Evolutionary conservation across 139 green algal species (phyloP).

Genomic region (Gonium pectorale): DNA sequence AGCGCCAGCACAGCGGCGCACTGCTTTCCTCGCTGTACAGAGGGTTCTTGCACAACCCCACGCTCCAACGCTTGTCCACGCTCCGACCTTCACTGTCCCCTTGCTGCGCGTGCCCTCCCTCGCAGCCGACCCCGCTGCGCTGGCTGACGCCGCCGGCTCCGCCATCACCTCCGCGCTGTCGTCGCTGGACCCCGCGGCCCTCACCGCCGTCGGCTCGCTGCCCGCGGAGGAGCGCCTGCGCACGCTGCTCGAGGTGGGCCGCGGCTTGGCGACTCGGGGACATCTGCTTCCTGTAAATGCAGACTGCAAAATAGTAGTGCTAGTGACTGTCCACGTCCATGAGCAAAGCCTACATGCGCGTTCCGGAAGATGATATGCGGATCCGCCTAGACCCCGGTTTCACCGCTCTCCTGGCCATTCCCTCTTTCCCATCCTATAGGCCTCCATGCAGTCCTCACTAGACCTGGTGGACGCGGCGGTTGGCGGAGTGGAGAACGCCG

Average conservation of each 20-base stretch:
- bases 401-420: no score
- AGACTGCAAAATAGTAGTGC: no score
- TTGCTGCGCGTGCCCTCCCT: neutral
- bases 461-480: slow-evolving; percentile 20
- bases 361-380: no score
- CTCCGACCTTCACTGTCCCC: no score
- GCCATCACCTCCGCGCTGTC: slow-evolving; percentile 1
- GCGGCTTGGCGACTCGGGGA: neutral
- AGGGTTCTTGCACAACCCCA: no score
- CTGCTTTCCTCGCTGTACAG: no score
- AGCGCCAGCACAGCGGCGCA: no score
- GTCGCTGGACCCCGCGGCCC: neutral
- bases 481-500: neutral
- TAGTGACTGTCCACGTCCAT: no score
- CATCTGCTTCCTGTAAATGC: neutral
- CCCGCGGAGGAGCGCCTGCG: neutral
- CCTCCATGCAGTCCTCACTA: neutral
- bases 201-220: neutral
- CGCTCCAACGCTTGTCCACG: no score
- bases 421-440: neutral
- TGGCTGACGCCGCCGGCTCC: neutral
- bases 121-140: slow-evolving; percentile 3
- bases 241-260: slow-evolving; percentile 21
- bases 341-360: no score
- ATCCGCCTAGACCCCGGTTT: no score